Evolutionary conservation across 2,329 filamentous ascomycete species (phyloP).

Genomic region (Neoarthrinium moseri): DNA sequence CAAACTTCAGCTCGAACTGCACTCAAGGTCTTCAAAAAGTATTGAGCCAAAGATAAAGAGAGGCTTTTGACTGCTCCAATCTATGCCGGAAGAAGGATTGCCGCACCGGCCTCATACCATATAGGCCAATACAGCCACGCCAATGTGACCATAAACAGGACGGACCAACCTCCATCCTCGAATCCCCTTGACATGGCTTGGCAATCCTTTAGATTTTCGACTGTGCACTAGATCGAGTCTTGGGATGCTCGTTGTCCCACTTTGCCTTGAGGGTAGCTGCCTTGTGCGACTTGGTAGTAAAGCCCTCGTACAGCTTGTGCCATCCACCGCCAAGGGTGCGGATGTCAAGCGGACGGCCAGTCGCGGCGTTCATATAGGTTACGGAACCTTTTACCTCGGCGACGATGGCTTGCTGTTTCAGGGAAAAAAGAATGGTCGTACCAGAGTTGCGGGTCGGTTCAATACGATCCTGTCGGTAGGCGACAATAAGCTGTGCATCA

Average conservation of each 20-base stretch:
- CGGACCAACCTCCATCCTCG: too few species aligned
- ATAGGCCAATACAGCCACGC: too few species aligned
- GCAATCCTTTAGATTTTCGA: background rate
- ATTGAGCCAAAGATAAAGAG: too few species aligned
- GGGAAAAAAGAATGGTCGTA: slow-evolving; percentile 16
- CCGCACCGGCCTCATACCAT: too few species aligned
- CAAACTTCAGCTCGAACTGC: too few species aligned
- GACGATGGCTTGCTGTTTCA: slow-evolving; percentile 21
- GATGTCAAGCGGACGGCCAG: slow-evolving; percentile 19
- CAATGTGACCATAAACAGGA: too few species aligned
- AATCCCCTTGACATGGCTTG: too few species aligned
- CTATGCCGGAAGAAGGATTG: too few species aligned
- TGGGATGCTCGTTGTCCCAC: slow-evolving; percentile 10
- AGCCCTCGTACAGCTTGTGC: slow-evolving; percentile 13
- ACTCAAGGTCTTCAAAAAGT: too few species aligned
- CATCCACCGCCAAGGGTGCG: slow-evolving; percentile 17
- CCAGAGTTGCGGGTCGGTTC: slow-evolving; percentile 17
- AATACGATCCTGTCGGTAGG: slow-evolving; percentile 15
- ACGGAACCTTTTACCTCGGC: slow-evolving; percentile 17
- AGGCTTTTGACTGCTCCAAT: too few species aligned
- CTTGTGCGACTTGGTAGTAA: slow-evolving; percentile 9
- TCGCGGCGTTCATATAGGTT: slow-evolving; percentile 18
- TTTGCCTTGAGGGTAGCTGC: slow-evolving; percentile 10
- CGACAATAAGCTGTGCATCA: slow-evolving; percentile 17
- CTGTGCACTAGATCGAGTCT: background rate